These are phyloP conservation scores for Strobilomyces dryophilus DNA, from an alignment of 768 basidiomycete species.

Conservation along the genomic window DNA sequence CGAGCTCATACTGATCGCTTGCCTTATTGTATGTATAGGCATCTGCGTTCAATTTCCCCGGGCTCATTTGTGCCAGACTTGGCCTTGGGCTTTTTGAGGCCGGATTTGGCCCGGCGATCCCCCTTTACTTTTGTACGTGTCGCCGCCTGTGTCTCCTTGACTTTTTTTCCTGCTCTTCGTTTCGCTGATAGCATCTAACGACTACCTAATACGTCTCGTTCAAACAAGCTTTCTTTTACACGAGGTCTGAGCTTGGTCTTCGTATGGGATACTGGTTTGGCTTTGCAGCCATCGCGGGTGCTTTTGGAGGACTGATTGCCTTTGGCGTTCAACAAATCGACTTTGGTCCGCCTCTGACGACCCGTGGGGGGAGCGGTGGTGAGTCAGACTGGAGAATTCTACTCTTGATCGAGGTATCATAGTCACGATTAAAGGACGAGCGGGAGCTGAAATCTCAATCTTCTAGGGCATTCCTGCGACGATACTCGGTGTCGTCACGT, in stretches of 20 bases:
- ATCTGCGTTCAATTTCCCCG: conserved; percentile 54
- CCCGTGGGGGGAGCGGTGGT: conserved; percentile 23
- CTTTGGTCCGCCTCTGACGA: conserved; percentile 21
- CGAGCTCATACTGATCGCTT: neutral
- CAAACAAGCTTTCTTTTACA: conserved; percentile 69
- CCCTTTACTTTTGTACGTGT: conserved; percentile 69
- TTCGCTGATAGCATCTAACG: neutral
- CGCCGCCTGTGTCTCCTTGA: neutral
- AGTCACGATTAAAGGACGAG: neutral
- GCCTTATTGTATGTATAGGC: conserved; percentile 38
- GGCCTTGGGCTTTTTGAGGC: conserved; percentile 76
- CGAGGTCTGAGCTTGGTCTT: conserved; percentile 66
- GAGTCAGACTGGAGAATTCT: conserved; percentile 37
- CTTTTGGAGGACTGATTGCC: conserved; percentile 81
- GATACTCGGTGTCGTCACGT: conserved; percentile 52
- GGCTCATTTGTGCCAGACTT: conserved; percentile 54
- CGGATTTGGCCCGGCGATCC: conserved; percentile 72
- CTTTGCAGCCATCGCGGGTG: conserved; percentile 80
- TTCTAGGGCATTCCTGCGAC: conserved; percentile 63
- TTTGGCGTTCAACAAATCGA: conserved; percentile 76
- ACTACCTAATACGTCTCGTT: neutral
- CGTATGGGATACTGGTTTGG: conserved; percentile 83
- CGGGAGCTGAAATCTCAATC: neutral
- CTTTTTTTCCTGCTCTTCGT: neutral
- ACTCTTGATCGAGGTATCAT: conserved; percentile 65